Percentiles rank a stretch among this genome's conserved stretches.
Conservation (phyloP, 768 basidiomycete species). For the Trametes punicea region DNA sequence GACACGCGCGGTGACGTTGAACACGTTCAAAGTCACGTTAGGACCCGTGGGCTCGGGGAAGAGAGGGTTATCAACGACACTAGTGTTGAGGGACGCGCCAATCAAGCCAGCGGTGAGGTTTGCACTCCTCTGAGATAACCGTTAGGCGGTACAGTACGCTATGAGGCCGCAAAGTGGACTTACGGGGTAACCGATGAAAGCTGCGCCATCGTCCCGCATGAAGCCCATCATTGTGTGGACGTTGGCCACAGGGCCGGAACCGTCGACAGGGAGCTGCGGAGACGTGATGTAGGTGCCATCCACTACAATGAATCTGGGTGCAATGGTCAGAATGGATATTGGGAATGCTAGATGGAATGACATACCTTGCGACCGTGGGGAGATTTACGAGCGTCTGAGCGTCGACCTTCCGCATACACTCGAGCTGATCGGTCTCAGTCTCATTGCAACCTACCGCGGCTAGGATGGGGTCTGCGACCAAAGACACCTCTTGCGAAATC, state of each 20-base stretch:
- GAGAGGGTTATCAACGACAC: constrained; percentile 27
- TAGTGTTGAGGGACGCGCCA: constrained; percentile 23
- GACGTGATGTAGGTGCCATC: constrained; percentile 46
- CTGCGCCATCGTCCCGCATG: constrained; percentile 50
- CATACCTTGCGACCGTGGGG: constrained; percentile 31
- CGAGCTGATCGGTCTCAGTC: constrained; percentile 30
- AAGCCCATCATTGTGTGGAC: constrained; percentile 48
- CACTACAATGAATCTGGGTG: constrained; percentile 39
- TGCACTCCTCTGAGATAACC: constrained; percentile 12
- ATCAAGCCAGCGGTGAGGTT: constrained; percentile 24
- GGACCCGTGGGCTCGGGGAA: constrained; percentile 39
- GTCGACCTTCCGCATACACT: constrained; percentile 36
- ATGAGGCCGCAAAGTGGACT: neutral
- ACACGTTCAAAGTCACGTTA: constrained; percentile 39
- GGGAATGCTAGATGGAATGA: neutral
- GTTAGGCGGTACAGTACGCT: neutral
- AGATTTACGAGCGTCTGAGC: constrained; percentile 37
- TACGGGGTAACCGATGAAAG: constrained; percentile 41
- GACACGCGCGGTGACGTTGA: constrained; percentile 44
- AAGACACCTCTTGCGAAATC: constrained; percentile 37
- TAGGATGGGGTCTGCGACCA: constrained; percentile 37
- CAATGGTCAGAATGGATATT: neutral
- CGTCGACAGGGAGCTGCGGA: constrained; percentile 38
- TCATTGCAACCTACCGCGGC: constrained; percentile 40
- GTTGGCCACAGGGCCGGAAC: constrained; percentile 37